Conservation (phyloP, 2,329 filamentous ascomycete species). For the Ilyonectria robusta region DNA sequence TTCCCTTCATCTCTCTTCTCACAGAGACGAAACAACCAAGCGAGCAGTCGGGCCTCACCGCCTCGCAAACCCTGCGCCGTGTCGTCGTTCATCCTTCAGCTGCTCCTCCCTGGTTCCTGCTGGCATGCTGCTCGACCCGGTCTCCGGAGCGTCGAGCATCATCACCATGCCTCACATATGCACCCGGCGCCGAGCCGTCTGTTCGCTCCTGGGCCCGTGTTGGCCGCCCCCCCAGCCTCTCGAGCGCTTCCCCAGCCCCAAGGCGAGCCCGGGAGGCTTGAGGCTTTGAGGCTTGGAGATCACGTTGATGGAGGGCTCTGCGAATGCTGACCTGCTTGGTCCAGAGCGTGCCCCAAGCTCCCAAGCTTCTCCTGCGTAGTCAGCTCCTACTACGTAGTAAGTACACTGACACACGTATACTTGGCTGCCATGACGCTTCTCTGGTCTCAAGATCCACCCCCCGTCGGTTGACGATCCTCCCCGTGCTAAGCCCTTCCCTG, state of each 20-base stretch:
- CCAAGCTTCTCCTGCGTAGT: neutral
- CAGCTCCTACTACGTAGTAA: neutral
- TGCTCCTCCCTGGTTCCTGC: neutral
- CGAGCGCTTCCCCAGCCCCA: neutral
- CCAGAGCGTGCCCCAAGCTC: constrained; percentile 21
- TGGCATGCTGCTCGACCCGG: neutral
- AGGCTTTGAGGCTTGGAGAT: neutral
- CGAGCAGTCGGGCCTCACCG: constrained; percentile 23
- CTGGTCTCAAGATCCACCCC: neutral
- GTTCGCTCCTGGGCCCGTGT: constrained; percentile 19
- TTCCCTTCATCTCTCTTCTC: constrained; percentile 1
- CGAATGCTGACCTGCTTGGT: constrained; percentile 17
- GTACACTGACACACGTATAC: neutral
- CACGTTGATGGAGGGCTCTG: constrained; percentile 23
- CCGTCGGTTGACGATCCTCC: neutral
- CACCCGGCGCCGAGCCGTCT: neutral
- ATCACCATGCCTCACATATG: constrained; percentile 9
- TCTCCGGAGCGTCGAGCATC: neutral
- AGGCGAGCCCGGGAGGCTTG: neutral
- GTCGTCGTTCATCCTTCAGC: constrained; percentile 3
- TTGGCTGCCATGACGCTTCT: neutral
- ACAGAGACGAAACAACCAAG: neutral
- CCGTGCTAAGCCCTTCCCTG: neutral
- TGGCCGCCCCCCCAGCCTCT: constrained; percentile 5
- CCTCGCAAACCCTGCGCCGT: constrained; percentile 2